Evolutionary conservation across 352 stramenopile species (phyloP), one percentile per base, ranked within the genome.

Genomic region (Phytophthora colocasiae): DNA sequence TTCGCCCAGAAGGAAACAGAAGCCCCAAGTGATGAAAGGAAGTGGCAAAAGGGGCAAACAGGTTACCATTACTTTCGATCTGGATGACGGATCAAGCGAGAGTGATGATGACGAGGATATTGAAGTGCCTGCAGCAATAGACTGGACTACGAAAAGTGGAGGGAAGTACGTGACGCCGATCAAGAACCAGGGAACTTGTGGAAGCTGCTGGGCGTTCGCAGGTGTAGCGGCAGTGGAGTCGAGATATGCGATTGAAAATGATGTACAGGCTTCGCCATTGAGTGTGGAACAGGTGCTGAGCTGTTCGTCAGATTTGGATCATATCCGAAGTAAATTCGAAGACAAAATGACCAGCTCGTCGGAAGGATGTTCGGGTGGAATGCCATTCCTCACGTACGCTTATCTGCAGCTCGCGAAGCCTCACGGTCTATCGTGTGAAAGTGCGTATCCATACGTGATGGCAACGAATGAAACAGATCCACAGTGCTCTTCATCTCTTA

Each of bases 141-240:
- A 92, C 59, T 96, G 89, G 89, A 79, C 80, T 14, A 85, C 80
- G 6, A 75, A 89, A 32, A 77, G 90, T 5, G 57, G 67, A 50
- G 88, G 88, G 36, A 93, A 92, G 66, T 96, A 91, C 63, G 51
- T 93, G 83, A 97, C 90, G 31, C 83, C 92, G 6, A 85, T 98
- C 36, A 98, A 98, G 78, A 97, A 98, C 63, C 93, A 98, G 59
- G 92, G 91, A 26, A 94, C 87, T 29, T 98, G 94, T 56, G 94
- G 94, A 8, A 96, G 89, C 54, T 98, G 94, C 72, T 98, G 94
- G 94, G 94, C 94, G 7, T 98, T 98, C 63, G 55, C 73, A 11
- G 87, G 82, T 22, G 75, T 93, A 1, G 81, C 84, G 2, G 84
- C 81, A 10, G 75, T 93, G 46, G 88, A 96, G 62, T 91, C 80